Percentiles rank a stretch among this genome's conserved stretches.
Evolutionary conservation across 2,329 filamentous ascomycete species (phyloP).

Genomic region (Reticulascus tulasneorum): DNA sequence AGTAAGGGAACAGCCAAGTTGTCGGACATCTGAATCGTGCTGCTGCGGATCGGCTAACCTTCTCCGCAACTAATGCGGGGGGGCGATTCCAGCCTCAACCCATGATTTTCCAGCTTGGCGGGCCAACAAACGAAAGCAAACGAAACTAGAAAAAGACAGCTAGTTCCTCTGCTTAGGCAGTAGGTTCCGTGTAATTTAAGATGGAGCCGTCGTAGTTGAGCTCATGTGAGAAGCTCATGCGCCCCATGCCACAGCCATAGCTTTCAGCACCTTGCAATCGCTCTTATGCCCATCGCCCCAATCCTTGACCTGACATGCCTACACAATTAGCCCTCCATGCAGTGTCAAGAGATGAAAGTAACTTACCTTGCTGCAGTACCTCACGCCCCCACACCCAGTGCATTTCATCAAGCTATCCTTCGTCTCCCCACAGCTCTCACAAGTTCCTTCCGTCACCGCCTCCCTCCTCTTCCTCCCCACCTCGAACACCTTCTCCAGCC

Average conservation of each 20-base stretch:
- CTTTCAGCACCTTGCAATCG: slow-evolving; percentile 40
- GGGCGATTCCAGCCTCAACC: no score
- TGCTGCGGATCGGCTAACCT: not conserved
- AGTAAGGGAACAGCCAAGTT: no score
- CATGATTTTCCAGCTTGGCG: no score
- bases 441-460: slow-evolving; percentile 13
- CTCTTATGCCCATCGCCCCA: slow-evolving; percentile 40
- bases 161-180: no score
- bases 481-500: slow-evolving; percentile 24
- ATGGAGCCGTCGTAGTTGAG: no score
- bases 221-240: no score
- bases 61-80: no score
- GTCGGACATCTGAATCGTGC: no score
- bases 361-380: slow-evolving; percentile 44
- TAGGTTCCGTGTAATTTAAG: no score
- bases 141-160: no score
- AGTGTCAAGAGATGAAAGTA: not conserved
- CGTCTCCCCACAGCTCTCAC: slow-evolving; percentile 23
- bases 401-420: slow-evolving; percentile 32
- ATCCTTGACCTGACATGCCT: slow-evolving; percentile 39
- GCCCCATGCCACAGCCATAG: slow-evolving; percentile 32
- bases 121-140: no score
- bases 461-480: slow-evolving; percentile 19
- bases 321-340: not conserved
- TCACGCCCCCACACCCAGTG: slow-evolving; percentile 37